These are phyloP conservation scores for Basidiobolus heterosporus DNA, from an alignment of 371 early-diverging fungal species.

Conservation along the genomic window DNA sequence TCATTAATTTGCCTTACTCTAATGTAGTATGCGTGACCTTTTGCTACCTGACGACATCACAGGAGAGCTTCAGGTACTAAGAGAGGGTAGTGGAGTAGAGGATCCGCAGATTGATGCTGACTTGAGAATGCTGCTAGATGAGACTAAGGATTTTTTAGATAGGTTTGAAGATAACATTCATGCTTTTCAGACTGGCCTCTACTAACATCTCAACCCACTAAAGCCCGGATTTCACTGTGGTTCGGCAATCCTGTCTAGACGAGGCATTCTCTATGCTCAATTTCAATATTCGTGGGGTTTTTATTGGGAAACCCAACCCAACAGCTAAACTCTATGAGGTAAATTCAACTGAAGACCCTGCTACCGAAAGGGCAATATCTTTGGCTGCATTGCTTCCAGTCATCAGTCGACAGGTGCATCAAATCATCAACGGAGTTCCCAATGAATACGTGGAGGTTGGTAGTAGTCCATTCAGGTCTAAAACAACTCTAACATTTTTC, in stretches of 20 bases:
- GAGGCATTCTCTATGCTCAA: slow-evolving; percentile 37
- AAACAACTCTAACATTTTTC: neutral
- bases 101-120: slow-evolving; percentile 20
- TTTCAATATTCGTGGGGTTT: slow-evolving; percentile 8
- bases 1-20: neutral
- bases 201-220: neutral
- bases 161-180: slow-evolving; percentile 22
- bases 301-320: neutral
- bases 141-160: slow-evolving; percentile 65
- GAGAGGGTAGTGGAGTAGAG: slow-evolving; percentile 20
- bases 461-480: neutral
- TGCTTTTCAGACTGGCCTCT: neutral
- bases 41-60: slow-evolving; percentile 50
- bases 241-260: slow-evolving; percentile 29
- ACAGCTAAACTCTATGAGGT: neutral
- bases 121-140: slow-evolving; percentile 48
- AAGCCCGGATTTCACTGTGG: slow-evolving; percentile 41
- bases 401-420: slow-evolving; percentile 57
- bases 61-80: slow-evolving; percentile 38
- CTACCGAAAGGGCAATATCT: slow-evolving; percentile 19
- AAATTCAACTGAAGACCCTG: slow-evolving; percentile 3
- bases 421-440: slow-evolving; percentile 61
- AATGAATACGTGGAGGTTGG: slow-evolving; percentile 62
- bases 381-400: slow-evolving; percentile 60
- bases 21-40: slow-evolving; percentile 24